A percentile compares a stretch with the other conserved stretches of the same genome.
Evolutionary conservation across 2,329 filamentous ascomycete genomes (phyloP).

Genomic region (Talaromyces sp.): DNA sequence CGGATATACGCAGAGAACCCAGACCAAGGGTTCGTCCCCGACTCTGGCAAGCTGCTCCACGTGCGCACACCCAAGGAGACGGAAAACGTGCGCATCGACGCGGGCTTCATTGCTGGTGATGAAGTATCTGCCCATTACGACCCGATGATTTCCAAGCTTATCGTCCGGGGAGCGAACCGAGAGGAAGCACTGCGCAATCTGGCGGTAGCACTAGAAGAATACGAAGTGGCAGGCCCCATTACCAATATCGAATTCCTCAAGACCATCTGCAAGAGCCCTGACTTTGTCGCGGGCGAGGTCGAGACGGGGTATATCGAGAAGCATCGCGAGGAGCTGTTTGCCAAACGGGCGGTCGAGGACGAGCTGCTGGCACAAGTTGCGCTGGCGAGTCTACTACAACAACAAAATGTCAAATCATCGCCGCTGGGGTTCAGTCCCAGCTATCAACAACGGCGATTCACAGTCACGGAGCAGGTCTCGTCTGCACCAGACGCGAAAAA

Average conservation of each 20-base stretch:
- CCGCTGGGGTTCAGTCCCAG: conserved; percentile 55
- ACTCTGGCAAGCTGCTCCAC: conserved; percentile 82
- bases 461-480: conserved; percentile 44
- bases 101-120: conserved; percentile 85
- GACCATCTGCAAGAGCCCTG: conserved; percentile 70
- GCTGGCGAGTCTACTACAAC: conserved; percentile 46
- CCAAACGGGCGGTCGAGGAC: conserved; percentile 52
- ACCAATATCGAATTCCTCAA: conserved; percentile 98
- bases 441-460: conserved; percentile 59
- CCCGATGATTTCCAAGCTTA: conserved; percentile 98
- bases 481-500: conserved; percentile 33
- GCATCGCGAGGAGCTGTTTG: conserved; percentile 73
- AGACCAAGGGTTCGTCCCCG: conserved; percentile 83
- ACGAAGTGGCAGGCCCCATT: conserved; percentile 85
- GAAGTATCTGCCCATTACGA: conserved; percentile 93
- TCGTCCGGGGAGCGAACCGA: conserved; percentile 74
- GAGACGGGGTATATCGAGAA: conserved; percentile 97
- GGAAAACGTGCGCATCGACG: conserved; percentile 80
- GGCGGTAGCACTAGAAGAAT: conserved; percentile 71
- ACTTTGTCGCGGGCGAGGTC: conserved; percentile 80
- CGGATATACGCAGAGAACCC: conserved; percentile 96
- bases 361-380: conserved; percentile 86
- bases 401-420: conserved; percentile 19
- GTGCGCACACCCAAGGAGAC: conserved; percentile 65
- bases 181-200: conserved; percentile 79